A percentile compares a stretch with the other conserved stretches of the same genome.
phyloP scores from a whole-genome alignment of 176 grass and related monocot genomes.

The Carex littledalei region DNA sequence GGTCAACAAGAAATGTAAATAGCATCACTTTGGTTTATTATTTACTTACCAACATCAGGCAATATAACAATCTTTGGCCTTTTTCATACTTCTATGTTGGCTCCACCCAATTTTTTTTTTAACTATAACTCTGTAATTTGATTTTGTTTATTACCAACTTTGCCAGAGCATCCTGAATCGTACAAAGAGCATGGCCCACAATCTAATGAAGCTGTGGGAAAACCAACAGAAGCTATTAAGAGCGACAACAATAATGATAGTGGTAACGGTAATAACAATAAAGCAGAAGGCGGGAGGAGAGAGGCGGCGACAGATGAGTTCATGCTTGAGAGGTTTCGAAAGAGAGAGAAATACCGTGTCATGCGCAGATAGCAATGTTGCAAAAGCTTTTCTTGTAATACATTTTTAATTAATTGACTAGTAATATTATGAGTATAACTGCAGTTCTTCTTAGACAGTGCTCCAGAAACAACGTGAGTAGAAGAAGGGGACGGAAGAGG shows the following conservation, averaged over 20 bases:
- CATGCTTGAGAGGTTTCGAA: constrained; percentile 49
- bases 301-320: constrained; percentile 46
- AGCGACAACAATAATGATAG: constrained; percentile 16
- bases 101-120: not conserved
- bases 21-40: not conserved
- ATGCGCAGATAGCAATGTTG: constrained; percentile 31
- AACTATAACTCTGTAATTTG: not conserved
- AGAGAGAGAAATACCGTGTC: constrained; percentile 41
- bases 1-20: not conserved
- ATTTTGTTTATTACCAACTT: not conserved
- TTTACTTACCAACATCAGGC: not conserved
- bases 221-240: constrained; percentile 27
- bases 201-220: constrained; percentile 18
- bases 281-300: constrained; percentile 22
- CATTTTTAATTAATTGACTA: not conserved
- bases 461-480: too few relatives aligned
- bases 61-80: not conserved
- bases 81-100: not conserved
- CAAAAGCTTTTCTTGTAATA: not conserved
- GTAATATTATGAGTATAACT: not conserved
- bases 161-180: constrained; percentile 44
- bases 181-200: constrained; percentile 28
- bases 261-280: constrained; percentile 2
- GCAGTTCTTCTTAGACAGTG: not conserved
- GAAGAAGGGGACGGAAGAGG: too few relatives aligned